A percentile compares a stretch with the other conserved stretches of the same genome.
Conservation (phyloP, 2,329 filamentous ascomycete species). For the Emergomyces pasteurianus region DNA sequence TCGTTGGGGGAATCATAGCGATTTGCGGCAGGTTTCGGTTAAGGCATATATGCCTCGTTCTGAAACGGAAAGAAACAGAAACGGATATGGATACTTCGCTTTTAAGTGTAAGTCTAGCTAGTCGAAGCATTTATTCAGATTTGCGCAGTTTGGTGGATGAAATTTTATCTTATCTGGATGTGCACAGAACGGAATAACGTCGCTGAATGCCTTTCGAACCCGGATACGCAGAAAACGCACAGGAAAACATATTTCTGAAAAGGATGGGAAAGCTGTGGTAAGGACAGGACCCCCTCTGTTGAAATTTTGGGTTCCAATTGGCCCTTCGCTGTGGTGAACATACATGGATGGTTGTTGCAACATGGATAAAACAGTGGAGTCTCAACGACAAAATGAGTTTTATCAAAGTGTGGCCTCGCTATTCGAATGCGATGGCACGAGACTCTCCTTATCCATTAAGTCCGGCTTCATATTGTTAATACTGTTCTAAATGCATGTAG, state of each 20-base stretch:
- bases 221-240: not conserved
- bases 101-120: not conserved
- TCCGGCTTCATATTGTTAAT: not conserved
- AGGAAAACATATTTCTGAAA: not conserved
- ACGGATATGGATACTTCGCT: not conserved
- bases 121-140: not conserved
- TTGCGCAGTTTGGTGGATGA: not conserved
- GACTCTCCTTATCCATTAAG: not conserved
- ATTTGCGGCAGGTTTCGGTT: not conserved
- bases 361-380: not conserved
- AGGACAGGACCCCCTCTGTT: not conserved
- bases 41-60: not conserved
- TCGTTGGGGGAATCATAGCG: not conserved
- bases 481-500: not conserved
- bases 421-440: not conserved
- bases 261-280: not conserved
- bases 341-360: not conserved
- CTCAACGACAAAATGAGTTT: not conserved
- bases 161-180: not conserved
- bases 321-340: too few relatives aligned
- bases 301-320: not conserved
- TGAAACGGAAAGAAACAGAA: not conserved
- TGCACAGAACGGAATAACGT: not conserved
- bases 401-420: not conserved
- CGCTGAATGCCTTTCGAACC: not conserved